Percentiles rank a stretch among this genome's conserved stretches.
Conservation (phyloP, 2,329 filamentous ascomycete genomes). For the Fusarium palustre region DNA sequence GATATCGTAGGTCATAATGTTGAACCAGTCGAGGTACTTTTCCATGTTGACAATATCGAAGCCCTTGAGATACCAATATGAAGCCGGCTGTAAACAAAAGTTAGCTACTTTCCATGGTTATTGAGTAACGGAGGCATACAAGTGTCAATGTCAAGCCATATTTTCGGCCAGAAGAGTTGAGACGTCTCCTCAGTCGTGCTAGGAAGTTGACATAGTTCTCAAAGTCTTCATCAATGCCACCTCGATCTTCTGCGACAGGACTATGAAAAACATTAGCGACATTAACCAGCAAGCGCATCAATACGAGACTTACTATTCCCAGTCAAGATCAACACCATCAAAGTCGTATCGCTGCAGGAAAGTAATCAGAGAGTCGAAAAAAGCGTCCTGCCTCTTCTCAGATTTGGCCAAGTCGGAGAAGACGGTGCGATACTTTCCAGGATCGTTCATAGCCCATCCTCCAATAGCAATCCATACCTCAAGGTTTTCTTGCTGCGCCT, state of each 20-base stretch:
- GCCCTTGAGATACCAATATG: constrained; percentile 49
- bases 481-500: constrained; percentile 41
- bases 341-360: neutral
- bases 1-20: constrained; percentile 58
- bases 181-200: accelerated
- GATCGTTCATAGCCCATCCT: constrained; percentile 11
- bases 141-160: neutral
- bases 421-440: neutral
- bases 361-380: accelerated
- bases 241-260: neutral
- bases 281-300: no score
- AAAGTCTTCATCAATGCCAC: neutral
- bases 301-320: neutral
- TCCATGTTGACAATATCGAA: constrained; percentile 41
- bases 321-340: neutral
- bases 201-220: neutral
- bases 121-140: neutral
- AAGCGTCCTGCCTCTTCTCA: neutral
- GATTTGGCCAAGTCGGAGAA: neutral
- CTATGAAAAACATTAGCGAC: neutral
- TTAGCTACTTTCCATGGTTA: neutral
- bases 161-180: accelerated
- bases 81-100: constrained; percentile 23
- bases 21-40: constrained; percentile 53
- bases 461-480: constrained; percentile 45